phyloP scores from a whole-genome alignment of 2,329 filamentous ascomycete species.

The Polychaeton citri region DNA sequence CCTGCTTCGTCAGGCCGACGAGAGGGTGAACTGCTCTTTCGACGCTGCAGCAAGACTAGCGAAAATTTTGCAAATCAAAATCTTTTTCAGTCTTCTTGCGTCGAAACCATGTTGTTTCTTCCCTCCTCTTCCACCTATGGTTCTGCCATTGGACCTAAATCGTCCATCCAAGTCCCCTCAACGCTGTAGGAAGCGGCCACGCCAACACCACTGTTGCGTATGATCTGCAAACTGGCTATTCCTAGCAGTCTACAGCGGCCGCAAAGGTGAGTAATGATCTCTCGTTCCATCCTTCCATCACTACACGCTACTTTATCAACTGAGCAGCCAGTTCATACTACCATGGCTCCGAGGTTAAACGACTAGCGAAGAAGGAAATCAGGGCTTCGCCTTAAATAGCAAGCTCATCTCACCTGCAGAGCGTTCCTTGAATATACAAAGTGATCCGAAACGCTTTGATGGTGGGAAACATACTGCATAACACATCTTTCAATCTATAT shows the following conservation, averaged over 20 bases:
- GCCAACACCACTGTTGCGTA: too few relatives aligned
- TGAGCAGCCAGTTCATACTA: neutral
- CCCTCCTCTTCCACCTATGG: neutral
- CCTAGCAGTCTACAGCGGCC: too few relatives aligned
- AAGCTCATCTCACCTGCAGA: slow-evolving; percentile 79
- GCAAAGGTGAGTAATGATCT: neutral
- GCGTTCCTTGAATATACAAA: slow-evolving; percentile 47
- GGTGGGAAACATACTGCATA: slow-evolving; percentile 54
- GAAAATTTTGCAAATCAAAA: neutral
- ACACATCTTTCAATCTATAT: too few relatives aligned
- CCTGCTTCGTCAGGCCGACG: neutral
- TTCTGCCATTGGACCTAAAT: neutral
- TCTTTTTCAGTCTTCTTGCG: neutral
- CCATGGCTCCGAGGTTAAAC: slow-evolving; percentile 55
- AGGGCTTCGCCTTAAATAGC: too few relatives aligned
- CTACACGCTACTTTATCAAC: neutral
- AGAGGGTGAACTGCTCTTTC: slow-evolving; percentile 1
- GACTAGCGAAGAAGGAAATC: slow-evolving; percentile 70
- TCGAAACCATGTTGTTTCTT: neutral
- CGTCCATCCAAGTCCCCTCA: slow-evolving; percentile 1
- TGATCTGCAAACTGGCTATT: too few relatives aligned
- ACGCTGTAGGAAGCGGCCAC: too few relatives aligned
- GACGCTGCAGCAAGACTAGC: neutral
- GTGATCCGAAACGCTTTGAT: slow-evolving; percentile 70
- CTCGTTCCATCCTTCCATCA: neutral